Percentiles rank a stretch among this genome's conserved stretches.
phyloP scores from a whole-genome alignment of 805 yeast genomes.

The Scheffersomyces ergatensis region DNA sequence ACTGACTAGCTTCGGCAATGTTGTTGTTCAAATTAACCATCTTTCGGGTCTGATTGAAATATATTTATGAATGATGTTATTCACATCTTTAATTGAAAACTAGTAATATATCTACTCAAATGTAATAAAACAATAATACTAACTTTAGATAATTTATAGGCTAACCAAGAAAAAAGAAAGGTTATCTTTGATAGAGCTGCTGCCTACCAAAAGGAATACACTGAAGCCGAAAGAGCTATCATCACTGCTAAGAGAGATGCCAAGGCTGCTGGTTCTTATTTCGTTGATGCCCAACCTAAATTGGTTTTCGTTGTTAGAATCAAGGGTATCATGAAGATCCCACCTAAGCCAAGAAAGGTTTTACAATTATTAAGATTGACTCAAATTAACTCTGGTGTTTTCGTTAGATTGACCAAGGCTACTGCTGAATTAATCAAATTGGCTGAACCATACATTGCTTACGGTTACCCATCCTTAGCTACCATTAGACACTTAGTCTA shows the following conservation, averaged over 20 bases:
- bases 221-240: conserved; percentile 85
- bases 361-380: conserved; percentile 88
- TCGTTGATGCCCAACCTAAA: conserved; percentile 92
- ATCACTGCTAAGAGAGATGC: conserved; percentile 89
- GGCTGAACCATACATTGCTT: conserved; percentile 95
- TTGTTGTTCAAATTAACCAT: conserved; percentile 74
- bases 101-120: neutral
- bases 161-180: conserved; percentile 52
- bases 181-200: conserved; percentile 91
- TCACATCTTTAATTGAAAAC: neutral
- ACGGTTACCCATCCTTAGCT: conserved; percentile 94
- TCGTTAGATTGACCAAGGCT: conserved; percentile 94
- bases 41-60: conserved; percentile 72
- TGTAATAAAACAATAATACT: conserved; percentile 15
- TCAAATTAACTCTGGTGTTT: conserved; percentile 93
- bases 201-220: conserved; percentile 94
- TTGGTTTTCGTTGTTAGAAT: conserved; percentile 95
- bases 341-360: conserved; percentile 99
- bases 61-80: neutral
- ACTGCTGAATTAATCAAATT: conserved; percentile 87
- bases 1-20: conserved; percentile 71
- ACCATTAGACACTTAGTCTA: conserved; percentile 89
- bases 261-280: conserved; percentile 90
- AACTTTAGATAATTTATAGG: conserved; percentile 29
- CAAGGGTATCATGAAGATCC: conserved; percentile 98